Percentiles rank a stretch among this genome's conserved stretches.
These are phyloP conservation scores for Quercus bicolor DNA, from an alignment of 306 rosid species.

Conservation along the genomic window DNA sequence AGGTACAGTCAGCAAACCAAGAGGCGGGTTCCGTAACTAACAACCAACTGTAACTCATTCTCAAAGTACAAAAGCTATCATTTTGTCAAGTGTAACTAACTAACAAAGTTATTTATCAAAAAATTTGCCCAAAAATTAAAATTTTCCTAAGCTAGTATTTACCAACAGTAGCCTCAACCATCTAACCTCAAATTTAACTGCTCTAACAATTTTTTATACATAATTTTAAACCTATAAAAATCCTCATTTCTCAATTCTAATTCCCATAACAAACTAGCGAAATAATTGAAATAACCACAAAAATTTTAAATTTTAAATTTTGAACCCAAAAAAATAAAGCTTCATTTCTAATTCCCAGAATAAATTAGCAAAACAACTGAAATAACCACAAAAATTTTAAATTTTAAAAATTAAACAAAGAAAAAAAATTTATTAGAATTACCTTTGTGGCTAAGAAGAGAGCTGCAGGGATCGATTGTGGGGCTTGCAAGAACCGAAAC, in stretches of 20 bases:
- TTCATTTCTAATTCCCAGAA: not conserved
- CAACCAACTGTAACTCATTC: not conserved
- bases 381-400: not conserved
- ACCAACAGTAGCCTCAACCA: not conserved
- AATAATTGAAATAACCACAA: no score
- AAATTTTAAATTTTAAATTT: no score
- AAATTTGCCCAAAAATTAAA: no score
- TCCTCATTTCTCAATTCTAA: not conserved
- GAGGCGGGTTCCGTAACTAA: not conserved
- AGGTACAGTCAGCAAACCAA: not conserved
- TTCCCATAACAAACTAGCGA: not conserved
- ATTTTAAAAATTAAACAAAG: not conserved
- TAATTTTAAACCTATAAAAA: not conserved
- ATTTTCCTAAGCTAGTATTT: not conserved
- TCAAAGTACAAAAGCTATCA: not conserved
- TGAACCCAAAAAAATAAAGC: no score
- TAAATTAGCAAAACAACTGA: not conserved
- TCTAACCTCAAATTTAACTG: not conserved
- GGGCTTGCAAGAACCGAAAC: constrained; percentile 25
- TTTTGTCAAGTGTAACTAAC: not conserved
- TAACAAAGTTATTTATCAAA: no score
- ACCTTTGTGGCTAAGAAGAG: constrained; percentile 40
- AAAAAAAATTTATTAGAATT: not conserved
- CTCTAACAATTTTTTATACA: not conserved
- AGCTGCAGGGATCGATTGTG: constrained; percentile 35